These are phyloP conservation scores for Penicillium sp. DNA, from an alignment of 2,329 filamentous ascomycete genomes.

Conservation along the genomic window DNA sequence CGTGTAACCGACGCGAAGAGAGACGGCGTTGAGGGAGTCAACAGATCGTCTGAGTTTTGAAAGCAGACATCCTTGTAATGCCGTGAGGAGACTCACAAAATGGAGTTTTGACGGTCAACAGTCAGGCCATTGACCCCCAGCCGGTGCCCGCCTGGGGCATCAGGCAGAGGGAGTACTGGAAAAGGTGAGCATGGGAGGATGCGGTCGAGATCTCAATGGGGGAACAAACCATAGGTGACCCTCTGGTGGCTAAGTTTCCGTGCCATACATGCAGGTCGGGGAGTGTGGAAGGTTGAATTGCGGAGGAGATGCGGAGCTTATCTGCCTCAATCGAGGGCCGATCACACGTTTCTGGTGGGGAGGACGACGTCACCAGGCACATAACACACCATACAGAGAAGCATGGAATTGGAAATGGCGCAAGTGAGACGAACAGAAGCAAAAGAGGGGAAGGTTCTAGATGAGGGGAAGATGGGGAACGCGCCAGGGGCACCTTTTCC, in stretches of 20 bases:
- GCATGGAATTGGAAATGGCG: background rate
- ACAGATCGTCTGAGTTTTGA: background rate
- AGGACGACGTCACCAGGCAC: slow-evolving; percentile 21
- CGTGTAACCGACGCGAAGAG: slow-evolving; percentile 12
- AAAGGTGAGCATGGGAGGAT: slow-evolving; percentile 7
- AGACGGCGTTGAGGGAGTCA: background rate
- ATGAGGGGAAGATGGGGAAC: slow-evolving; percentile 24
- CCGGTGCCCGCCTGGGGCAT: slow-evolving; percentile 78
- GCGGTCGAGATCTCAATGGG: background rate
- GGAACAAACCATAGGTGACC: slow-evolving; percentile 65
- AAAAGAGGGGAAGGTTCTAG: slow-evolving; percentile 9
- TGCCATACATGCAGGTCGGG: slow-evolving; percentile 52
- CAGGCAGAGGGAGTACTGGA: slow-evolving; percentile 68
- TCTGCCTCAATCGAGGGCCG: slow-evolving; percentile 25
- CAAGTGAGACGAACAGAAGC: background rate
- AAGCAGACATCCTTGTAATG: background rate
- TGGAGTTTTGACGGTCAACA: slow-evolving; percentile 76
- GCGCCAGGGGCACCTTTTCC: slow-evolving; percentile 18
- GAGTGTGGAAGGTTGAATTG: slow-evolving; percentile 23
- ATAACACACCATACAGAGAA: background rate
- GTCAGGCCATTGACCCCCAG: slow-evolving; percentile 93
- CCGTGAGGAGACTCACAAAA: slow-evolving; percentile 64
- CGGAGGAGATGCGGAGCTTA: slow-evolving; percentile 31
- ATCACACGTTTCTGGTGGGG: slow-evolving; percentile 25
- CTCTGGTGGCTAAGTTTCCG: slow-evolving; percentile 65